phyloP scores from a whole-genome alignment of 179 eudicot genomes.

The Heliamphora pulchella region DNA sequence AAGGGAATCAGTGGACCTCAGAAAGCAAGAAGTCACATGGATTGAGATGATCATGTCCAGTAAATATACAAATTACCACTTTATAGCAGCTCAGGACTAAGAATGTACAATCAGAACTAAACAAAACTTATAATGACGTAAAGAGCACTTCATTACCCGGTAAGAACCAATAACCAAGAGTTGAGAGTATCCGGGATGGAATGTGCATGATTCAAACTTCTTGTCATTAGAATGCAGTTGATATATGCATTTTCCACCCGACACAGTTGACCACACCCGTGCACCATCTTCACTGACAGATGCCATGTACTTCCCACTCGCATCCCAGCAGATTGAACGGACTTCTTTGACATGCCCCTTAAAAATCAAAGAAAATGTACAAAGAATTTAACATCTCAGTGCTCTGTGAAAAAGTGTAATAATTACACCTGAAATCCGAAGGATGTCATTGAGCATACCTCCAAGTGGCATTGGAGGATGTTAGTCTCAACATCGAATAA shows the following conservation, averaged over 20 bases:
- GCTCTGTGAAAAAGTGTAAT: not conserved
- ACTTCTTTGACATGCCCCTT: constrained; percentile 45
- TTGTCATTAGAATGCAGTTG: constrained; percentile 34
- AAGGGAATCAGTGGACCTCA: too few species aligned
- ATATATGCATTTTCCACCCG: constrained; percentile 33
- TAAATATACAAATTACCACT: too few species aligned
- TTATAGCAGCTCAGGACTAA: not conserved
- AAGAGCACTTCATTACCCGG: constrained; percentile 30
- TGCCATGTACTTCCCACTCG: constrained; percentile 38
- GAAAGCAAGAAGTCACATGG: too few species aligned
- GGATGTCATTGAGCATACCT: constrained; percentile 24
- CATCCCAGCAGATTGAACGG: constrained; percentile 46
- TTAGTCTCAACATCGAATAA: constrained; percentile 41
- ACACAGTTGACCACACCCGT: constrained; percentile 36
- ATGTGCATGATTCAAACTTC: constrained; percentile 38
- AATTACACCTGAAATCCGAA: not conserved
- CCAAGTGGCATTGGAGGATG: constrained; percentile 19
- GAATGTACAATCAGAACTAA: not conserved
- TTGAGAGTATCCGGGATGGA: constrained; percentile 40
- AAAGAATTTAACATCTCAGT: not conserved
- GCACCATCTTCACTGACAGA: constrained; percentile 43
- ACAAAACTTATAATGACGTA: not conserved
- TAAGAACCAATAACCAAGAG: constrained; percentile 39
- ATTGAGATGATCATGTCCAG: too few species aligned
- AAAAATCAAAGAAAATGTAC: not conserved